phyloP scores from a whole-genome alignment of 2,329 filamentous ascomycete species.

The Lecanicillium sp. region DNA sequence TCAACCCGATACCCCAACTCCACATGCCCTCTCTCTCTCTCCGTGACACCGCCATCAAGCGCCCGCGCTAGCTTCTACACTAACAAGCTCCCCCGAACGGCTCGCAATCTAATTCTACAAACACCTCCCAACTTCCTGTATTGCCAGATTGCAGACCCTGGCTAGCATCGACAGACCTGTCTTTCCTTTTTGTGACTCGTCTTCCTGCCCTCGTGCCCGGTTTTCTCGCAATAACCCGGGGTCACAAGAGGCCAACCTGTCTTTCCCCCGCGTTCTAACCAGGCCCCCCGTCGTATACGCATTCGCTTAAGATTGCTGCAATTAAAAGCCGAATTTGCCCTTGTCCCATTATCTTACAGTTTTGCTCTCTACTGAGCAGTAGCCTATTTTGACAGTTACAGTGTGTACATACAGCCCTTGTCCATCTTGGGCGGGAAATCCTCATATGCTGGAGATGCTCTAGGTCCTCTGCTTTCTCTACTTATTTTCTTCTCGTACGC shows the following conservation, averaged over 20 bases:
- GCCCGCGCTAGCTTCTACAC: neutral
- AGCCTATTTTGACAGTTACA: slow-evolving; percentile 7
- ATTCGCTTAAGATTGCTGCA: slow-evolving; percentile 8
- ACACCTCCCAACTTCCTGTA: no score
- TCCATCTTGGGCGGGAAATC: neutral
- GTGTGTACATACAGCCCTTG: slow-evolving; percentile 9
- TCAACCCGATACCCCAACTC: no score
- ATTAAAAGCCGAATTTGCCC: slow-evolving; percentile 7
- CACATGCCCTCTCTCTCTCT: neutral
- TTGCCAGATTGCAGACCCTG: neutral
- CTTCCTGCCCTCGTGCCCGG: neutral
- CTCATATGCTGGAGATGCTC: neutral
- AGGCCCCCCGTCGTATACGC: no score
- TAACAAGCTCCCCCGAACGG: neutral
- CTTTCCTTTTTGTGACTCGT: slow-evolving; percentile 5
- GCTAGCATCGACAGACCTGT: no score
- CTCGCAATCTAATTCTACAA: slow-evolving; percentile 2
- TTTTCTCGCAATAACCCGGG: neutral
- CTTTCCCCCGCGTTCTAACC: neutral
- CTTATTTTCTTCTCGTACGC: neutral
- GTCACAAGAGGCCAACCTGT: neutral
- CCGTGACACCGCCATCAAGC: neutral
- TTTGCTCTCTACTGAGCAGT: neutral
- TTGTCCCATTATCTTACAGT: slow-evolving; percentile 8
- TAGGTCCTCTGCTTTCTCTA: no score